Conservation (phyloP, 495 filamentous ascomycete genomes). For the Melanomma pulvis-pyrius region DNA sequence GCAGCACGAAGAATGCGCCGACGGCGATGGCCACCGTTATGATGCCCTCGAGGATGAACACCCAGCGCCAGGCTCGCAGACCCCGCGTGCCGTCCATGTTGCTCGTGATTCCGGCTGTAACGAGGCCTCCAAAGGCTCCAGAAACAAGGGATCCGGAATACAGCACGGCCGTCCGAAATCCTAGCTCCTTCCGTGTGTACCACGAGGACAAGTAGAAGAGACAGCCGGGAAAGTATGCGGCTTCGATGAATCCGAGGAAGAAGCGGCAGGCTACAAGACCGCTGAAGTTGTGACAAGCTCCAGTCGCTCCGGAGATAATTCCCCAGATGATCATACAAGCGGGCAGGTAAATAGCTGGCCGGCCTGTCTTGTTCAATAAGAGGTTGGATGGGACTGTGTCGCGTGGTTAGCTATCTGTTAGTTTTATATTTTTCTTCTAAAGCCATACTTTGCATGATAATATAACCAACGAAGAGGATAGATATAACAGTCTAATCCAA, state of each 20-base stretch:
- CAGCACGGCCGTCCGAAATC: constrained; percentile 58
- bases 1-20: constrained; percentile 63
- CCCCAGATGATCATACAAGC: constrained; percentile 58
- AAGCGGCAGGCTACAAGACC: constrained; percentile 59
- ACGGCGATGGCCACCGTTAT: constrained; percentile 58
- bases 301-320: constrained; percentile 54
- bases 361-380: constrained; percentile 58
- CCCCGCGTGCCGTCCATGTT: constrained; percentile 45
- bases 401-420: not conserved
- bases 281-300: constrained; percentile 53
- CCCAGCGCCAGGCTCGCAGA: constrained; percentile 56
- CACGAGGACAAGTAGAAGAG: constrained; percentile 57
- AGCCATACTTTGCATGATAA: constrained; percentile 40
- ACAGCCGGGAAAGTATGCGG: constrained; percentile 37
- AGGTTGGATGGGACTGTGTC: constrained; percentile 60
- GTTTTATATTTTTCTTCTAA: not conserved
- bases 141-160: constrained; percentile 48
- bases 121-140: constrained; percentile 48
- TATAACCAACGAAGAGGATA: constrained; percentile 74
- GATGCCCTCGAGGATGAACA: constrained; percentile 79
- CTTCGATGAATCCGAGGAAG: constrained; percentile 48
- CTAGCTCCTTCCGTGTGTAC: constrained; percentile 63
- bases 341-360: constrained; percentile 46
- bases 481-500: constrained; percentile 59
- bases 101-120: constrained; percentile 45